A percentile compares a stretch with the other conserved stretches of the same genome.
Evolutionary conservation across 805 yeast genomes (phyloP).

Genomic region (Suhomyces emberorum): DNA sequence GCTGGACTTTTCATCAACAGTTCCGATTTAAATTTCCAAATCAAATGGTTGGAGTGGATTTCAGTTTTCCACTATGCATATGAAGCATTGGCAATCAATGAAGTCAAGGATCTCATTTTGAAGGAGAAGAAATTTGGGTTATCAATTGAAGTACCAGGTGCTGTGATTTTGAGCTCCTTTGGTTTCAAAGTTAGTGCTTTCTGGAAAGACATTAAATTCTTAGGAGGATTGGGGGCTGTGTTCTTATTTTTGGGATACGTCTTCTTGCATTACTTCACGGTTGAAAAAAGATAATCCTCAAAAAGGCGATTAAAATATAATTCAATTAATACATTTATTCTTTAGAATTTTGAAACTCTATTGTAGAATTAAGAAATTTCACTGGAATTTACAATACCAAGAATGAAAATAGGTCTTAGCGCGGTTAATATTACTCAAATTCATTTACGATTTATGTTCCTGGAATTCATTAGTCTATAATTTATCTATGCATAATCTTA

Average conservation of each 20-base stretch:
- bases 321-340: too few species aligned
- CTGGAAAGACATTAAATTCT: slow-evolving; percentile 58
- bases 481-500: slow-evolving; percentile 5
- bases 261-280: slow-evolving; percentile 67
- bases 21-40: slow-evolving; percentile 49
- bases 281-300: slow-evolving; percentile 60
- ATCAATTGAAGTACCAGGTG: slow-evolving; percentile 95
- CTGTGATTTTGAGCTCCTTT: slow-evolving; percentile 91
- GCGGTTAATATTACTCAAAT: too few species aligned
- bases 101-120: slow-evolving; percentile 80
- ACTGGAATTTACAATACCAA: too few species aligned
- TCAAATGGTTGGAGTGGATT: slow-evolving; percentile 74
- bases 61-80: slow-evolving; percentile 95
- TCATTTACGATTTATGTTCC: too few species aligned
- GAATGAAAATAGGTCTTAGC: too few species aligned
- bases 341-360: too few species aligned
- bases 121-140: slow-evolving; percentile 89
- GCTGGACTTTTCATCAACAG: slow-evolving; percentile 93
- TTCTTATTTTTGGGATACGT: slow-evolving; percentile 71
- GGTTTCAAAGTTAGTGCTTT: slow-evolving; percentile 86
- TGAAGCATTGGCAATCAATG: slow-evolving; percentile 89
- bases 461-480: too few species aligned
- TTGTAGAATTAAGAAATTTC: too few species aligned
- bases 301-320: too few species aligned
- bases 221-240: slow-evolving; percentile 53